Base-by-base conservation (phyloP, 1,139 yeast genomes). In the Kluyveromyces marxianus region DNA sequence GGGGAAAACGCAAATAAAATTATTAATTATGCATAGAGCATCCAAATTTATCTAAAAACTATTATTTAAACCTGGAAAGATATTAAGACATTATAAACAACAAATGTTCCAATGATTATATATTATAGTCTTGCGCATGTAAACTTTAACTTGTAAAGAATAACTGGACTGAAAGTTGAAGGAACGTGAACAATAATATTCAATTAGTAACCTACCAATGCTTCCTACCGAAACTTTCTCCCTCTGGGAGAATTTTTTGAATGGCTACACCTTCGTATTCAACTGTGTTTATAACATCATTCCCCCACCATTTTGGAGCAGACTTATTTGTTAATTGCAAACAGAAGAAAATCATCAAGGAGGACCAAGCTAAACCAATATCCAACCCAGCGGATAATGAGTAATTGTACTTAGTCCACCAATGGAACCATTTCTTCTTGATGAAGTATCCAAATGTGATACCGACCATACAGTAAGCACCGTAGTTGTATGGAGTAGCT, bases 371-470 rank as follows among this genome's bases (percentile, higher is more conserved):
- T 50, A 79, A 63, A 42, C 83, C 81, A 44, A 76, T 67, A 55
- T 76, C 81, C 50, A 80, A 57, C 26, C 78, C 84, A 2, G 81
- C 81, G 28, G 81, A 74, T 48, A 79, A 65, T 28, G 77, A 68
- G 57, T 76, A 79, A 60, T 77, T 77, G 66, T 80, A 80, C 67
- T 79, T 79, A 38, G 77, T 67, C 84, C 84, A 80, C 85, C 84
- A 80, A 52, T 71, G 71, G 58, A 76, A 74, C 66, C 71, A 74
- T 52, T 66, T 67, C 42, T 74, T 69, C 54, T 75, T 75, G 50
- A 78, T 60, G 61, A 67, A 71, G 63, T 66, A 77, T 44, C 76
- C 76, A 61, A 77, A 79, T n/a, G 68, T 50, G 43, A 76, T 67
- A 35, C 82, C 78, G 31, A 75, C 74, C 3, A 67, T 62, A 47